Evolutionary conservation across 805 yeast genomes (phyloP), one percentile per base, ranked within the genome.

Genomic region (Starmerella vitae): DNA sequence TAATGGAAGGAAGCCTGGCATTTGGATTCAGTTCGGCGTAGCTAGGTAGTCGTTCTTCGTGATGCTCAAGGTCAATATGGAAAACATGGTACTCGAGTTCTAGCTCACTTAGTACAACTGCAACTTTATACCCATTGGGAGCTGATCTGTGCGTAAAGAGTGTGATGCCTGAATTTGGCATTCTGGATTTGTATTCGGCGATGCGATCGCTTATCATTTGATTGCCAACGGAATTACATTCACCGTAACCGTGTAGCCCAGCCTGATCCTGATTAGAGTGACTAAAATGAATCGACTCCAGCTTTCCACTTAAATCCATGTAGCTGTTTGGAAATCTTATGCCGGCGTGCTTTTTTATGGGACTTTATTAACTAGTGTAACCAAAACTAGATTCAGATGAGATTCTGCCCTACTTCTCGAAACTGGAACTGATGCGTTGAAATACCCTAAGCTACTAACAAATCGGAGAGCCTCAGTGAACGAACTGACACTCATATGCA

Each of bases 51-150:
- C 94, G 65, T 58, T 86, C 95, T 60, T 86, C 96, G 42, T 93
- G 93, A 22, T 48, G 68, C 57, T 79, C 79, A 60, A 86, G 84
- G 61, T 86, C 95, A 39, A 86, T 65, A 51, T 82, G 78, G 39
- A 85, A 74, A 2, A 95, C 84, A 50, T 76, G 74, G 62, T 79
- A 88, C 25, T 72, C 72, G 54, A 78, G 70, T 41, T 79, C 79
- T 50, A 88, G 70, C 59, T 88, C 97, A 42, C 84, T 73, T 43
- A 91, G 65, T 22, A 84, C 78, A 33, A 86, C 84, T 20, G 96
- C 94, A 13, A 88, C 94, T 61, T 91, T 88, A 67, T 83, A 86
- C 1, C 96, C 96, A 60, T 86, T 86, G 20, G 96, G 96, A 1
- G 95, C 95, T 3, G 88, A 78, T 49, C 93, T 78, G 74, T 61